phyloP scores from a whole-genome alignment of 2,329 filamentous ascomycete genomes.

The Paraphoma sp. region DNA sequence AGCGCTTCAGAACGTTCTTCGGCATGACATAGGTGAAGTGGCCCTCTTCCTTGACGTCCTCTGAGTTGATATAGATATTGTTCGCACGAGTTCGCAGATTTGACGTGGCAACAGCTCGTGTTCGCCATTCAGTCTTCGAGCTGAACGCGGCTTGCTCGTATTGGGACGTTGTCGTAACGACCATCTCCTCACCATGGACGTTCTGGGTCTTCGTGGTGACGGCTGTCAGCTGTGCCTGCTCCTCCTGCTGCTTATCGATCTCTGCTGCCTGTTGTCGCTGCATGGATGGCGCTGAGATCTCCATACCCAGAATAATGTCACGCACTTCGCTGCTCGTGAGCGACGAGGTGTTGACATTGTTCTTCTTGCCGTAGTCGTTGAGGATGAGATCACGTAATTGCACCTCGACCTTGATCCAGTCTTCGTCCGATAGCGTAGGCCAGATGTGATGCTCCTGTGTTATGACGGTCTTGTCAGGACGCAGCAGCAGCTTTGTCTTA shows the following conservation, averaged over 20 bases:
- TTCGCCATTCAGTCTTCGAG: constrained; percentile 99
- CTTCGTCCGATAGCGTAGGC: constrained; percentile 91
- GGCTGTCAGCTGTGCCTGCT: constrained; percentile 94
- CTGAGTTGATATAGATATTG: constrained; percentile 98
- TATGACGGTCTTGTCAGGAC: constrained; percentile 97
- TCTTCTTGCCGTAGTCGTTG: constrained; percentile 99
- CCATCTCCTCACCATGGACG: constrained; percentile 94
- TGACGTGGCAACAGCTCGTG: constrained; percentile 92
- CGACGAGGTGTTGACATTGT: constrained; percentile 98
- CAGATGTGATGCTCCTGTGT: constrained; percentile 99
- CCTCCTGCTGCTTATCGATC: constrained; percentile 98
- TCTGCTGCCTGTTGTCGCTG: constrained; percentile 98
- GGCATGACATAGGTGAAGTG: constrained; percentile 97
- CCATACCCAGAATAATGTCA: constrained; percentile 99
- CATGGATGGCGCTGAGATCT: constrained; percentile 97
- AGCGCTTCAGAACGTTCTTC: constrained; percentile 97
- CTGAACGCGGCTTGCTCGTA: constrained; percentile 98
- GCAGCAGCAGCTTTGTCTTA: constrained; percentile 94
- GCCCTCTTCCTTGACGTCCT: constrained; percentile 88
- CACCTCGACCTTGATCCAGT: constrained; percentile 99
- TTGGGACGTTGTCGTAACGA: constrained; percentile 96
- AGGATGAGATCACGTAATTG: constrained; percentile 93
- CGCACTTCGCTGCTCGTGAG: constrained; percentile 96
- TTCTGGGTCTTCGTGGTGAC: constrained; percentile 99
- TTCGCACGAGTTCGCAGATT: constrained; percentile 93